These are phyloP conservation scores for Carex scoparia DNA, from an alignment of 176 grass and related monocot genomes.

Conservation along the genomic window DNA sequence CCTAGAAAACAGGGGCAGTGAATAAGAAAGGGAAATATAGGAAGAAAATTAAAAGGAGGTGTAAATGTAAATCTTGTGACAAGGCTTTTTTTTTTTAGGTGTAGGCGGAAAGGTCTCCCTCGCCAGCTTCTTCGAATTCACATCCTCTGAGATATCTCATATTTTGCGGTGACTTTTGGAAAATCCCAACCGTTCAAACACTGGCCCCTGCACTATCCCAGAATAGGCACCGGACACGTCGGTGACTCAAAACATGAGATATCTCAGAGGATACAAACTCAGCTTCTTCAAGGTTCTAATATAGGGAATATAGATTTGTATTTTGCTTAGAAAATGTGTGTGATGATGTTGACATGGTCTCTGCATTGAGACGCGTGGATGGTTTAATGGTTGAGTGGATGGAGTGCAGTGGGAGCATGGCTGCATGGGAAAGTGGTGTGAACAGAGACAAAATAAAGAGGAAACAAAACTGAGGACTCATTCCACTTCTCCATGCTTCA, in stretches of 20 bases:
- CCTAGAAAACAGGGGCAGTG: not conserved
- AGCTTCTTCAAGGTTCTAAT: not conserved
- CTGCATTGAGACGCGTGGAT: not conserved
- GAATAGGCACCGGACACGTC: no score
- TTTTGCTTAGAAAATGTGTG: not conserved
- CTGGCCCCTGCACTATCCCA: no score
- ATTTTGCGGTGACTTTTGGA: no score
- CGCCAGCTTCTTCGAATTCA: not conserved
- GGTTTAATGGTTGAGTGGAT: no score
- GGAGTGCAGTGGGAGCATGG: not conserved
- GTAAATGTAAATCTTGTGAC: conserved; percentile 3
- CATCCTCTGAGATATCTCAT: no score
- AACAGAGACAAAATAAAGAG: not conserved
- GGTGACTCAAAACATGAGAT: no score
- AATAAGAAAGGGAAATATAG: not conserved
- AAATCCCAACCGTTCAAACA: no score
- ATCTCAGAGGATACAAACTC: no score
- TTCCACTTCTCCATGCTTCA: not conserved
- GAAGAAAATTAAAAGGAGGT: not conserved
- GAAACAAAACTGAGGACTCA: not conserved
- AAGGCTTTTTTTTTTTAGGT: conserved; percentile 6
- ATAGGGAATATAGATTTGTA: no score
- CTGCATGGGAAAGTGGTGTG: not conserved
- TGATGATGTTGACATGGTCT: not conserved
- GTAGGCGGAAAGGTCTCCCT: not conserved